Evolutionary conservation across 345 rosid species (phyloP), one percentile per base, ranked within the genome.

Genomic region (Tarenaya hassleriana): DNA sequence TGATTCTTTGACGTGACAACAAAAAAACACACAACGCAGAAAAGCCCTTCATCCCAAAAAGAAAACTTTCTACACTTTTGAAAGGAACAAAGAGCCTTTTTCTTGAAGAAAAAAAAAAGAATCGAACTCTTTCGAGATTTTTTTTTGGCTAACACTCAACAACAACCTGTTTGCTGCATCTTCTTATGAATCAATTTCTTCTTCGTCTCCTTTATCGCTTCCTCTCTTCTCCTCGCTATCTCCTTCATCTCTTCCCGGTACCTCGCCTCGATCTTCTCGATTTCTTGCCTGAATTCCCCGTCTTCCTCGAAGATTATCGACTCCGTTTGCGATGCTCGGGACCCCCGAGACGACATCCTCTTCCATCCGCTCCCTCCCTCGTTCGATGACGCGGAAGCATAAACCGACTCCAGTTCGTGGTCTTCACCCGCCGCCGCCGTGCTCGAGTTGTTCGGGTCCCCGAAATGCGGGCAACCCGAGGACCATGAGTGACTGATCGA

Each of bases 161-260:
- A n/a, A n/a, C n/a, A n/a, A n/a, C n/a, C n/a, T n/a, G n/a, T n/a
- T 12, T 39, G 29, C 16, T 39, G 10, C 14, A 11, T 13, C 47
- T 49, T 59, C 41, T 48, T 48, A 7, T 50, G 17, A 0, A 11
- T 39, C 40, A 14, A 10, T 32, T 15, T 77, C 48, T 55, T 75
- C 64, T 58, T 77, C 1, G 62, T 66, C 71, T 72, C 71, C 32
- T 69, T 47, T 34, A 81, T 71, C 12, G 88, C 88, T 56, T 71
- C 83, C 17, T 82, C 73, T 62, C 77, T 82, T 73, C 52, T 70
- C 82, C 49, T 80, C 45, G 40, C 24, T 49, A 83, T 70, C 64
- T 75, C 79, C 58, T 74, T 63, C 45, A 78, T 47, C 46, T 73
- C 74, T 21, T 71, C 80, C 56, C 68, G 70, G 61, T 76, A 86